Evolutionary conservation across 75 land plant genomes (phyloP).

Genomic region (Adiantum capillusveneris): DNA sequence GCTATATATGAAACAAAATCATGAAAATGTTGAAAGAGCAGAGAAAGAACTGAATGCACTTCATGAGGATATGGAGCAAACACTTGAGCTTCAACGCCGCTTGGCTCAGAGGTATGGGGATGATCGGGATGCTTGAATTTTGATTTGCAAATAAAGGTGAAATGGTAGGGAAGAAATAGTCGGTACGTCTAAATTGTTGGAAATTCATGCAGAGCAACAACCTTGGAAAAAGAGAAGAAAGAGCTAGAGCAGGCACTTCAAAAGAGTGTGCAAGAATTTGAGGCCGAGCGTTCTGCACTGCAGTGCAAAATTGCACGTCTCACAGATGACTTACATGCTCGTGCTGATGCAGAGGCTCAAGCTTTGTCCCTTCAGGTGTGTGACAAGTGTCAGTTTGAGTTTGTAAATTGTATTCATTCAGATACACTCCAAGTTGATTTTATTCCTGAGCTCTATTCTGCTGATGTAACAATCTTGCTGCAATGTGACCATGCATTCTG

Average conservation of each 20-base stretch:
- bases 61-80: constrained; percentile 44
- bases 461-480: too few relatives aligned
- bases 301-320: constrained; percentile 16
- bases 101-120: constrained; percentile 29
- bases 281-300: constrained; percentile 16
- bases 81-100: constrained; percentile 35
- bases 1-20: constrained; percentile 46
- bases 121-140: not conserved
- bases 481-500: too few relatives aligned
- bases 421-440: too few relatives aligned
- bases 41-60: constrained; percentile 32
- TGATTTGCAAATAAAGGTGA: too few relatives aligned
- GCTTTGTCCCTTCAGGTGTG: constrained; percentile 26
- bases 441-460: too few relatives aligned
- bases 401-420: too few relatives aligned
- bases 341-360: constrained; percentile 13
- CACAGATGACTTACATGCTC: constrained; percentile 19
- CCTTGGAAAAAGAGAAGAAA: constrained; percentile 39
- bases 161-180: too few relatives aligned
- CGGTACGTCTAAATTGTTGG: too few relatives aligned
- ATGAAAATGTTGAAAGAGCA: constrained; percentile 40
- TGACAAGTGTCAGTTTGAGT: not conserved
- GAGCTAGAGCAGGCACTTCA: constrained; percentile 27
- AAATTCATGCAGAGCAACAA: constrained; percentile 23
- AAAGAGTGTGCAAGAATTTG: constrained; percentile 21